phyloP scores from a whole-genome alignment of 805 yeast genomes.

The Candida argentea region DNA sequence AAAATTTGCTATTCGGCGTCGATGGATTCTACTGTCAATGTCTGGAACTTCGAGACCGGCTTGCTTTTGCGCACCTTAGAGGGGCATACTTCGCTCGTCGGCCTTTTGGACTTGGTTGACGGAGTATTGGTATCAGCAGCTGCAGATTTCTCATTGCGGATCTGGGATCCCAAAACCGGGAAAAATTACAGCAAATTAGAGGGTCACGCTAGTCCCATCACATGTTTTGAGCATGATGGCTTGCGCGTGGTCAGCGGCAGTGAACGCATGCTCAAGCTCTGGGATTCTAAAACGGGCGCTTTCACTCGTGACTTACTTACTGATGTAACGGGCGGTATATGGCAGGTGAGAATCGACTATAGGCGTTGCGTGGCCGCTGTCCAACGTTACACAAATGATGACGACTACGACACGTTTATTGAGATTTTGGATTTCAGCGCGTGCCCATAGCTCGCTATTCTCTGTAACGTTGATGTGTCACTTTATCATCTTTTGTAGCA shows the following conservation, averaged over 20 bases:
- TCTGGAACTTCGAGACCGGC: conserved; percentile 85
- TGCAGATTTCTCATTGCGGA: conserved; percentile 83
- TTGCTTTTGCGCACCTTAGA: conserved; percentile 57
- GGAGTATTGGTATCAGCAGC: conserved; percentile 85
- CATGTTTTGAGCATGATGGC: conserved; percentile 87
- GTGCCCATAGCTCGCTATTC: background rate
- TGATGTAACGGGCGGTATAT: conserved; percentile 74
- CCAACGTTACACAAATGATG: conserved; percentile 38
- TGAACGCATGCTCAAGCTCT: conserved; percentile 75
- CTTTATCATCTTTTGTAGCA: background rate
- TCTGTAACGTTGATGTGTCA: background rate
- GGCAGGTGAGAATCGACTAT: conserved; percentile 89
- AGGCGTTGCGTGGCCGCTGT: conserved; percentile 87
- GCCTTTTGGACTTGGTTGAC: conserved; percentile 68
- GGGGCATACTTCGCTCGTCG: conserved; percentile 88
- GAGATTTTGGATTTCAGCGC: conserved; percentile 76
- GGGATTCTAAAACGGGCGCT: conserved; percentile 75
- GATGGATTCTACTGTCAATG: conserved; percentile 77
- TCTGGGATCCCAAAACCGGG: conserved; percentile 85
- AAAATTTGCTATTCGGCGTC: conserved; percentile 84
- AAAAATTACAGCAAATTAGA: conserved; percentile 56
- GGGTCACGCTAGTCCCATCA: conserved; percentile 81
- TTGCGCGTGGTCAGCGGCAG: conserved; percentile 82
- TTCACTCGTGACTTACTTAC: conserved; percentile 63
- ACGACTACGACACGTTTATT: conserved; percentile 53